phyloP scores from a whole-genome alignment of 345 rosid species.

The Stellera chamaejasme region DNA sequence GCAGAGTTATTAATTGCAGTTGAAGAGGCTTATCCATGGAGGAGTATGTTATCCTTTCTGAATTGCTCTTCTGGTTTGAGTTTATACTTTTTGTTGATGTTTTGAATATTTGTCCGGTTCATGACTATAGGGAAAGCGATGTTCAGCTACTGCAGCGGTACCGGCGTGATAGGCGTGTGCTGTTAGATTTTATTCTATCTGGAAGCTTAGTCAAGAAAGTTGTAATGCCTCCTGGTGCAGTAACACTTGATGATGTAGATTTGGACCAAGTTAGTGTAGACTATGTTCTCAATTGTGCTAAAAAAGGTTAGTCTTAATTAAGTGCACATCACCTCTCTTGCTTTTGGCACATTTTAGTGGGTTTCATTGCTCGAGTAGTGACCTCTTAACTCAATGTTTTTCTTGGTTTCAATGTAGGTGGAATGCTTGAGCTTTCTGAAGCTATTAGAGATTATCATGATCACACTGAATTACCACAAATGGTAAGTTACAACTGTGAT shows the following conservation, averaged over 20 bases:
- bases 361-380: neutral
- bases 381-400: neutral
- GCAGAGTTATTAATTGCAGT: neutral
- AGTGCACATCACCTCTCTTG: slow-evolving; percentile 4
- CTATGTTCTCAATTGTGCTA: slow-evolving; percentile 78
- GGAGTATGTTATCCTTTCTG: slow-evolving; percentile 8
- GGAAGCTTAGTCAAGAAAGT: slow-evolving; percentile 92
- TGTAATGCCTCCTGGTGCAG: slow-evolving; percentile 96
- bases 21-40: neutral
- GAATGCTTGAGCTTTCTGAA: slow-evolving; percentile 84
- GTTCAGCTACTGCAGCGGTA: slow-evolving; percentile 76
- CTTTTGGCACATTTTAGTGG: slow-evolving; percentile 5
- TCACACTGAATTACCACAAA: slow-evolving; percentile 65
- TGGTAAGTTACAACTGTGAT: slow-evolving; percentile 32
- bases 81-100: neutral
- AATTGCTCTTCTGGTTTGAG: neutral
- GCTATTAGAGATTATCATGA: slow-evolving; percentile 95
- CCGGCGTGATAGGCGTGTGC: slow-evolving; percentile 78
- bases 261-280: slow-evolving; percentile 98
- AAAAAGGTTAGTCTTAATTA: slow-evolving; percentile 44
- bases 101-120: neutral
- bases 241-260: slow-evolving; percentile 93
- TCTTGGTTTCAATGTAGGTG: slow-evolving; percentile 34
- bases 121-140: slow-evolving; percentile 53
- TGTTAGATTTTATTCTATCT: slow-evolving; percentile 74